Base-by-base conservation (phyloP, 805 yeast genomes). In the Tetrapisispora iriomotensis region DNA sequence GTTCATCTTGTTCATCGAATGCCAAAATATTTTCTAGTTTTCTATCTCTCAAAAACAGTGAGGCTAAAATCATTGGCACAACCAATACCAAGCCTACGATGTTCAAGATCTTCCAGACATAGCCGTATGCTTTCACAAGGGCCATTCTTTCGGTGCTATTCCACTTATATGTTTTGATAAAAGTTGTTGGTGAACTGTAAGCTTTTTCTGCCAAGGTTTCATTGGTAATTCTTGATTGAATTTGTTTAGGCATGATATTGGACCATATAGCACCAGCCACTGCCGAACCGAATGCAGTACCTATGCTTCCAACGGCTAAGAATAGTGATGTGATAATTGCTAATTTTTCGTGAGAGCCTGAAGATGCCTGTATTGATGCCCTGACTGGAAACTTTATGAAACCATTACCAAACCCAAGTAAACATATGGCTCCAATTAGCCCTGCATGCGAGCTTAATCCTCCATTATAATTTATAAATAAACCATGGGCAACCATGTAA, bases 361-460 rank as follows among this genome's bases (percentile, higher is more conserved):
- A 69, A 43, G 72, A 66, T 0, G 82, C 64, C 51, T 74, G 77
- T 45, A 76, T 70, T 29, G 81, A 70, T 4, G 75, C 75, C 53
- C 75, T 81, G 9, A 77, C 67, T 6, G 79, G 68, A 51, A 77
- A 78, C n/a, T 83, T 75, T 64, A 79, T 77, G 56, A 80, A 73
- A n/a, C 84, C 84, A 34, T 82, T 82, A 49, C 85, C 87, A 42
- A 82, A 70, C 48, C 88, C 88, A 46, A 78, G 58, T 14, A 81
- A 53, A 53, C 79, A 72, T 45, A 75, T 66, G 4, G 79, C 73
- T 12, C 80, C 87, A 54, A 82, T 75, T 40, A 80, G 65, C 46
- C 86, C 87, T 30, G 66, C 48, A 37, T 65, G 61, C 15, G 76
- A 66, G 29, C 60, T 54, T 29, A 61, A 58, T 39, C 60, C 66